phyloP scores from a whole-genome alignment of 768 basidiomycete species.

The Auriculariales sp. region DNA sequence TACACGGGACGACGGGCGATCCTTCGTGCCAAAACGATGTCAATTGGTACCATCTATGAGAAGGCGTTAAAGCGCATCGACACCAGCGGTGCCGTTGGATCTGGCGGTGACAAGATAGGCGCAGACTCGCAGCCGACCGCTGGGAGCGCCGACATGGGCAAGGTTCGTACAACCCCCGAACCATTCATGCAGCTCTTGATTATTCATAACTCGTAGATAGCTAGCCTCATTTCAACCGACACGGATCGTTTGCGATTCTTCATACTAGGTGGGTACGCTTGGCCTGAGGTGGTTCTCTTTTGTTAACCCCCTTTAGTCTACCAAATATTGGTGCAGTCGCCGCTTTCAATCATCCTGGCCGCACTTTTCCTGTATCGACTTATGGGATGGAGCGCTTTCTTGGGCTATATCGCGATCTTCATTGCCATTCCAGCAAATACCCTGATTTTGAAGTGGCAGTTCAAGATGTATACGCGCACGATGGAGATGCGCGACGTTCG shows the following conservation, averaged over 20 bases:
- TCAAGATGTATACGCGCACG: background rate
- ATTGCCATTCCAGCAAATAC: background rate
- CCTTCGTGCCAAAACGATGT: background rate
- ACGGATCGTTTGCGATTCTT: too few species aligned
- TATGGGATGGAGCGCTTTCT: background rate
- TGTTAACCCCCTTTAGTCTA: too few species aligned
- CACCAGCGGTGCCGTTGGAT: background rate
- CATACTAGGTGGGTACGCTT: too few species aligned
- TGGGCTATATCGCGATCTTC: background rate
- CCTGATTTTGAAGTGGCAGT: background rate
- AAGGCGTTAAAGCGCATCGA: background rate
- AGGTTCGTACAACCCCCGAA: background rate
- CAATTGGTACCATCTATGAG: background rate
- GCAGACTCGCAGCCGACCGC: background rate
- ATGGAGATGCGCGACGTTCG: background rate
- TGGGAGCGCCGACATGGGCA: conserved; percentile 1
- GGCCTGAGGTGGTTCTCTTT: too few species aligned
- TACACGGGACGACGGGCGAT: background rate
- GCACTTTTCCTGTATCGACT: background rate
- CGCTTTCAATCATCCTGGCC: background rate
- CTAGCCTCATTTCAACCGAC: background rate
- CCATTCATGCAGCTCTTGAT: too few species aligned
- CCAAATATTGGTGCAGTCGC: background rate
- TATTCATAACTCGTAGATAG: background rate
- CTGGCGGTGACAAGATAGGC: background rate